A percentile compares a stretch with the other conserved stretches of the same genome.
phyloP scores from a whole-genome alignment of 139 green algal genomes.

The Helicosporidium sp. region DNA sequence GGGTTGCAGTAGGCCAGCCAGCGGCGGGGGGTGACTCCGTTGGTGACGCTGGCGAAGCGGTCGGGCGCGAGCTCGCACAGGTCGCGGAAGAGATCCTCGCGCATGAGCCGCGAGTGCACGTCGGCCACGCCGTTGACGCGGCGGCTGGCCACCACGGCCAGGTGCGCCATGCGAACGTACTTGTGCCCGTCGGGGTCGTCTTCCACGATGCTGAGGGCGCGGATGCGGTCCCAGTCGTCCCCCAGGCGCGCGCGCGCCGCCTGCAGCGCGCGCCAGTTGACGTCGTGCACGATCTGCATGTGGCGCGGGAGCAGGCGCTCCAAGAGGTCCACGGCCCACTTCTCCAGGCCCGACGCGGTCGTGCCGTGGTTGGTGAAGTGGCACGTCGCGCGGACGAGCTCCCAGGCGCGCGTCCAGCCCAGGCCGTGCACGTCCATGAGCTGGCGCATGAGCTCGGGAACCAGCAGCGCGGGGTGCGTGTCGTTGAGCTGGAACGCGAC shows the following conservation, averaged over 20 bases:
- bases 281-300: conserved; percentile 98
- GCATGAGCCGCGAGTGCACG: conserved; percentile 66
- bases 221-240: conserved; percentile 68
- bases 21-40: conserved; percentile 67
- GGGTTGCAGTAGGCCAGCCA: conserved; percentile 96
- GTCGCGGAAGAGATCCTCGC: conserved; percentile 22
- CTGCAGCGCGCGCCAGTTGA: conserved; percentile 95
- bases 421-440: conserved; percentile 88
- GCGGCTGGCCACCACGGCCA: conserved; percentile 66
- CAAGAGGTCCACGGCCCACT: conserved; percentile 76
- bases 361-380: conserved; percentile 99
- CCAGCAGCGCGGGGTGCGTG: conserved; percentile 80
- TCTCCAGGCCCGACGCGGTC: conserved; percentile 92
- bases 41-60: conserved; percentile 98
- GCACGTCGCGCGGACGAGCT: conserved; percentile 62
- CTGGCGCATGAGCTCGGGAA: conserved; percentile 92
- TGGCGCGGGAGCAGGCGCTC: conserved; percentile 90
- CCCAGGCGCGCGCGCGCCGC: conserved; percentile 53
- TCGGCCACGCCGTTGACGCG: conserved; percentile 88
- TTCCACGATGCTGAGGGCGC: conserved; percentile 86
- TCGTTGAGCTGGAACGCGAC: conserved; percentile 94
- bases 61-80: conserved; percentile 42
- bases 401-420: conserved; percentile 83
- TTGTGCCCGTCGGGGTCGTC: conserved; percentile 52
- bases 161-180: conserved; percentile 87